Conservation (phyloP, 208 protist species). For the Acanthamoeba sp. region DNA sequence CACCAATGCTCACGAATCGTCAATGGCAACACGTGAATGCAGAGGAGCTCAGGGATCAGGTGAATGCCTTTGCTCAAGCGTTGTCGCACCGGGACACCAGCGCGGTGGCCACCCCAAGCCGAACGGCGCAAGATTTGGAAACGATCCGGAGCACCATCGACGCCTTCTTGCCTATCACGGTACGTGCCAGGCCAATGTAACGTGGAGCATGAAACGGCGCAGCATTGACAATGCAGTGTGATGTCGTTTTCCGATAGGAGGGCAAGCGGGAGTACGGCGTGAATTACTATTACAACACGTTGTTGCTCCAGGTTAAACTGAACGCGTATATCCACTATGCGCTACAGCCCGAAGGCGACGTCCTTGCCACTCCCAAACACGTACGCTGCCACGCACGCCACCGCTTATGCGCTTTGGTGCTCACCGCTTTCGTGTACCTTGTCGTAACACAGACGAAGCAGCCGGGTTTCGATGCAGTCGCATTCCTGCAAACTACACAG, state of each 20-base stretch:
- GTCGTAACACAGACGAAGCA: not conserved
- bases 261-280: not conserved
- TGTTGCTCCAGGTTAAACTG: constrained; percentile 3
- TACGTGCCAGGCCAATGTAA: not conserved
- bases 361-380: not conserved
- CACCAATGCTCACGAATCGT: not conserved
- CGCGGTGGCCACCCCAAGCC: too few relatives aligned
- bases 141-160: not conserved
- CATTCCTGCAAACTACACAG: not conserved
- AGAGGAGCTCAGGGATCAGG: not conserved
- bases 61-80: not conserved
- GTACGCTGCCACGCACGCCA: not conserved
- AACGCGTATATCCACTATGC: too few relatives aligned
- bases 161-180: not conserved
- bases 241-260: too few relatives aligned
- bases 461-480: not conserved
- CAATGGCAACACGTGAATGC: too few relatives aligned
- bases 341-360: not conserved
- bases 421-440: not conserved
- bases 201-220: not conserved
- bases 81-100: not conserved
- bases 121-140: not conserved
- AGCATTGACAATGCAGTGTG: not conserved
- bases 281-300: constrained; percentile 1
- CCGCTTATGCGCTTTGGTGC: not conserved